Conservation (phyloP, 805 yeast species). For the Nakazawaea molendinolei region DNA sequence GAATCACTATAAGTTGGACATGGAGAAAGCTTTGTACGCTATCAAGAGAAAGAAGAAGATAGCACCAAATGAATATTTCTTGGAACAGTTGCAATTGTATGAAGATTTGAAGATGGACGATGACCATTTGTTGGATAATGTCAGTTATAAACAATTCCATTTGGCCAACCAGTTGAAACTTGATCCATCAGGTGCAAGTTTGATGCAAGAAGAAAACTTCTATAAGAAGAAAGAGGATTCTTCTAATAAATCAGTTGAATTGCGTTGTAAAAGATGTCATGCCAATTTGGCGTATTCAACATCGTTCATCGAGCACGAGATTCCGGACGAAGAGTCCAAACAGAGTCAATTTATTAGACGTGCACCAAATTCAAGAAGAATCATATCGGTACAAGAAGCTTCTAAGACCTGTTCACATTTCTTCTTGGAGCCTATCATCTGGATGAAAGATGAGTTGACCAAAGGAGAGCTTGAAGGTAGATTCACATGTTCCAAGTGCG, state of each 20-base stretch:
- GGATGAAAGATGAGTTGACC: constrained; percentile 84
- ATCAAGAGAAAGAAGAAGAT: constrained; percentile 56
- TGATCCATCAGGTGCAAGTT: constrained; percentile 37
- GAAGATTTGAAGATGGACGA: constrained; percentile 35
- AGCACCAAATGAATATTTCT: constrained; percentile 70
- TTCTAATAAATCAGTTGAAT: constrained; percentile 23
- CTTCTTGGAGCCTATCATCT: constrained; percentile 80
- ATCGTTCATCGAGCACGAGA: constrained; percentile 57
- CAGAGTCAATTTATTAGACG: constrained; percentile 62
- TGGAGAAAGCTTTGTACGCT: constrained; percentile 65
- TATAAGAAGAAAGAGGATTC: constrained; percentile 17
- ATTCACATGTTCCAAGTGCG: constrained; percentile 78
- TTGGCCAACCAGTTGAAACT: constrained; percentile 27
- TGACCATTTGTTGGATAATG: constrained; percentile 18
- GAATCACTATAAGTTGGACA: constrained; percentile 45
- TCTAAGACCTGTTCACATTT: constrained; percentile 69
- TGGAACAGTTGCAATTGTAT: constrained; percentile 64
- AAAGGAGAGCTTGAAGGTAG: constrained; percentile 81
- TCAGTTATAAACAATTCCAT: constrained; percentile 37
- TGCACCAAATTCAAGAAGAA: constrained; percentile 54
- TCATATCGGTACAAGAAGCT: constrained; percentile 51
- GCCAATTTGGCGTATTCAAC: constrained; percentile 56
- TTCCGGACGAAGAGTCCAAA: constrained; percentile 58
- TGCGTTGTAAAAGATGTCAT: constrained; percentile 83
- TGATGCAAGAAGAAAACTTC: constrained; percentile 22